phyloP scores from a whole-genome alignment of 106 monocot genomes.

The Apostasia ramifera region DNA sequence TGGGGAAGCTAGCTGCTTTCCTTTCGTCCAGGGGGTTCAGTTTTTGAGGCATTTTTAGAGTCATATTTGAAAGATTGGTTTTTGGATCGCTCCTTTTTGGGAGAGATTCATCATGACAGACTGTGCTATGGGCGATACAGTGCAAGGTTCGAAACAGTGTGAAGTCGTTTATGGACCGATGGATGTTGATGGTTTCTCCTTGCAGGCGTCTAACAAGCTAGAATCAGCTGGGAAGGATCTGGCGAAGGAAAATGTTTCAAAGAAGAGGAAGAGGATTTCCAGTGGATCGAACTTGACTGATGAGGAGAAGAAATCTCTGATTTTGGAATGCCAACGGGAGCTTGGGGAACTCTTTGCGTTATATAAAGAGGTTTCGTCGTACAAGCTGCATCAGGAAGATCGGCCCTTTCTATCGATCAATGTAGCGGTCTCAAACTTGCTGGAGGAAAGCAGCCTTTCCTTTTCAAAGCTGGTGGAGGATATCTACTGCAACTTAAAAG shows the following conservation, averaged over 20 bases:
- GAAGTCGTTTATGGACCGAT: neutral
- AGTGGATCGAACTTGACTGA: slow-evolving; percentile 9
- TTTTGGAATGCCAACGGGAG: slow-evolving; percentile 32
- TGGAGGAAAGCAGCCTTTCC: slow-evolving; percentile 73
- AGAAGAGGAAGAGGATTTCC: slow-evolving; percentile 47
- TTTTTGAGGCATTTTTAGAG: no score
- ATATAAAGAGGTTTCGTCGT: slow-evolving; percentile 43
- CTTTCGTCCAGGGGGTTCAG: no score
- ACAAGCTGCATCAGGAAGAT: slow-evolving; percentile 26
- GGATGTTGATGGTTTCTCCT: neutral
- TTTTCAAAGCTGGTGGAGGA: slow-evolving; percentile 64
- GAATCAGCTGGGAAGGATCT: neutral
- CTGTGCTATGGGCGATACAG: no score
- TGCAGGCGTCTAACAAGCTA: neutral
- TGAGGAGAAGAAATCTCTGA: slow-evolving; percentile 26
- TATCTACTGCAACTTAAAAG: slow-evolving; percentile 54
- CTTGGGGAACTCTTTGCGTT: slow-evolving; percentile 51
- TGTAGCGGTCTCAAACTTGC: slow-evolving; percentile 44
- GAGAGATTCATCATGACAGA: no score
- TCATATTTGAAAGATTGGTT: no score
- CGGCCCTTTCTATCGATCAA: slow-evolving; percentile 24
- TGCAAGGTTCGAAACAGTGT: no score
- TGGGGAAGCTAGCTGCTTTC: no score
- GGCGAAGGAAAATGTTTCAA: neutral
- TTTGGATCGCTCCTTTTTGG: no score